Conservation (phyloP, 139 green algal species). For the Picochlorum sp. region DNA sequence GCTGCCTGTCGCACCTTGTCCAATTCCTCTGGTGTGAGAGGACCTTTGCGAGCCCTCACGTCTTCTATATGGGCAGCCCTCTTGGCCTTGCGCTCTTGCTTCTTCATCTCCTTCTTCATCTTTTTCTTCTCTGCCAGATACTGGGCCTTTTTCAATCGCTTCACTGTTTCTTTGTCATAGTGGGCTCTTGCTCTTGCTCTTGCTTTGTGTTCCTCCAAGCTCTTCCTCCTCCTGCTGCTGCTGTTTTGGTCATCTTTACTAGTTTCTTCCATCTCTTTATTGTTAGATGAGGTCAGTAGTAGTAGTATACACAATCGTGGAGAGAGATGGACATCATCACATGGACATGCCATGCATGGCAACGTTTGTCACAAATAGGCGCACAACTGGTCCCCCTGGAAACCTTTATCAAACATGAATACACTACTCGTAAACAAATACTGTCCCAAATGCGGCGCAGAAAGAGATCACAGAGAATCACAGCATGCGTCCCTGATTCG, state of each 20-base stretch:
- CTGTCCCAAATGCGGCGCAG: no score
- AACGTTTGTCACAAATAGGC: no score
- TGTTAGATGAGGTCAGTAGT: no score
- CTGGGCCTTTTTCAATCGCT: slow-evolving; percentile 1
- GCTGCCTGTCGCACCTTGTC: background rate
- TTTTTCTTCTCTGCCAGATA: slow-evolving; percentile 8
- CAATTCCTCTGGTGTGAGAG: slow-evolving; percentile 3
- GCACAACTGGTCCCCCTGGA: no score
- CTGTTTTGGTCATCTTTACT: background rate
- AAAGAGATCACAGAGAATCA: no score
- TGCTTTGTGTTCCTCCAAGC: slow-evolving; percentile 6
- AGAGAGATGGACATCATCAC: no score
- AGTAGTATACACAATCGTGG: no score
- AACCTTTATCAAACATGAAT: no score
- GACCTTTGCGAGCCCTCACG: background rate
- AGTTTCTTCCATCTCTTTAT: no score
- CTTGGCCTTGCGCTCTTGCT: slow-evolving; percentile 9
- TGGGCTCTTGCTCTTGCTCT: background rate
- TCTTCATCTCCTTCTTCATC: slow-evolving; percentile 18
- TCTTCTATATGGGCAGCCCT: slow-evolving; percentile 11
- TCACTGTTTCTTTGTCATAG: slow-evolving; percentile 2
- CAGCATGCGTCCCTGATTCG: no score
- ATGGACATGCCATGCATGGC: no score
- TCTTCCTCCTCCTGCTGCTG: background rate
- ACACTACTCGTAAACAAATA: no score